Conservation (phyloP, 257 asterid genomes). For the Lycium barbarum region DNA sequence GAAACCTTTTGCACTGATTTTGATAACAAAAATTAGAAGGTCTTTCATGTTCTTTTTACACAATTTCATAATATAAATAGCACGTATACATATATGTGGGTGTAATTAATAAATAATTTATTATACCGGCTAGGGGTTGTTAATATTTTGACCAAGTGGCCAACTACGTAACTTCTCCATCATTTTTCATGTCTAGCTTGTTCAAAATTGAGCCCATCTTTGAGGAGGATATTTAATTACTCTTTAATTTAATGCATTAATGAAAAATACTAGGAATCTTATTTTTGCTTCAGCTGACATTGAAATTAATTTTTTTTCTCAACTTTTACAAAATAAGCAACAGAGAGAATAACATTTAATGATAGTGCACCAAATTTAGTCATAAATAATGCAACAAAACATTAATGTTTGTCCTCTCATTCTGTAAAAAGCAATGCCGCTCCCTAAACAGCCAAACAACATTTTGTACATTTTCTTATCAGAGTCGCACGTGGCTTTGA, state of each 20-base stretch:
- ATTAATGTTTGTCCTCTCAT: background rate
- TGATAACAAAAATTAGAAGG: background rate
- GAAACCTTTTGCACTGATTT: background rate
- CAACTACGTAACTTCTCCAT: too few species aligned
- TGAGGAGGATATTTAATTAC: too few species aligned
- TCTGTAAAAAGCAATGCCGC: background rate
- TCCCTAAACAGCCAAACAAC: background rate
- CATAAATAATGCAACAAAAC: background rate
- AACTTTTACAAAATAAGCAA: background rate
- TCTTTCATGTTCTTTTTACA: background rate
- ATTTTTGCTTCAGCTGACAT: background rate
- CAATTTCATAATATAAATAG: too few species aligned
- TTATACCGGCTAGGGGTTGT: too few species aligned
- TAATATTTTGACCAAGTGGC: too few species aligned
- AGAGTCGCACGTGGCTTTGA: background rate
- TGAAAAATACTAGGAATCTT: background rate
- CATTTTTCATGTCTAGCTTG: too few species aligned
- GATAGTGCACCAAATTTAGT: background rate
- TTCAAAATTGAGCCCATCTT: too few species aligned
- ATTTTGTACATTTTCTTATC: background rate
- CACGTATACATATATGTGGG: too few species aligned
- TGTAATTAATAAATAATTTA: too few species aligned
- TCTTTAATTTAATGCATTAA: background rate
- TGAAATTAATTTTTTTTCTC: background rate
- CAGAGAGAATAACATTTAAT: background rate